These are phyloP conservation scores for Jatropha podagrica DNA, from an alignment of 441 rosid genomes.

Conservation along the genomic window DNA sequence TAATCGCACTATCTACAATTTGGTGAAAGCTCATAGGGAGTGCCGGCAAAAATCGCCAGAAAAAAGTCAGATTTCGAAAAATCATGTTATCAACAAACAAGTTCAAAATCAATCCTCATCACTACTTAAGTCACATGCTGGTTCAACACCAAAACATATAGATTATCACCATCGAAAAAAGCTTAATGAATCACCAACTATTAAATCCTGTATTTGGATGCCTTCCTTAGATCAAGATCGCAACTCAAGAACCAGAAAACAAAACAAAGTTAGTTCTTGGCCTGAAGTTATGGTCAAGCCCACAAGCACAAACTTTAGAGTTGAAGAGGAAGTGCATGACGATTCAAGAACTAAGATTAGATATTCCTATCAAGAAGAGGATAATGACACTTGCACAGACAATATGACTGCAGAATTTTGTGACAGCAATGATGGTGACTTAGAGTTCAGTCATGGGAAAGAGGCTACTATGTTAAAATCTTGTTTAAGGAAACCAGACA, in stretches of 20 bases:
- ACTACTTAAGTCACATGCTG: slow-evolving; percentile 22
- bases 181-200: slow-evolving; percentile 22
- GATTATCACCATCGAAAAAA: neutral
- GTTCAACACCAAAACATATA: slow-evolving; percentile 31
- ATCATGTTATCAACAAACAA: neutral
- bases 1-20: slow-evolving; percentile 32
- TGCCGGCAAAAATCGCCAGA: slow-evolving; percentile 13
- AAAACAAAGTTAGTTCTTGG: slow-evolving; percentile 27
- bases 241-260: slow-evolving; percentile 7
- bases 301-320: slow-evolving; percentile 2
- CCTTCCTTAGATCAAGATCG: slow-evolving; percentile 16
- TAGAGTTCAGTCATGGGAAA: slow-evolving; percentile 15
- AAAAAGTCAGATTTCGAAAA: slow-evolving; percentile 20
- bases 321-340: slow-evolving; percentile 14
- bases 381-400: neutral
- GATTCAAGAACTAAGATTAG: slow-evolving; percentile 12
- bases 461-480: slow-evolving; percentile 27
- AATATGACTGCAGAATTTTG: slow-evolving; percentile 3
- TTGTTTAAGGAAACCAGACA: slow-evolving; percentile 38
- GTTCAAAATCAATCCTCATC: slow-evolving; percentile 20
- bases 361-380: slow-evolving; percentile 9
- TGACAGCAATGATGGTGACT: slow-evolving; percentile 8
- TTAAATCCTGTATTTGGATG: slow-evolving; percentile 16
- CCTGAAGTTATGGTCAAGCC: slow-evolving; percentile 21
- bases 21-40: slow-evolving; percentile 33